Base-by-base conservation (phyloP, 2,329 filamentous ascomycete species). In the Aspergillus calidoustus region DNA sequence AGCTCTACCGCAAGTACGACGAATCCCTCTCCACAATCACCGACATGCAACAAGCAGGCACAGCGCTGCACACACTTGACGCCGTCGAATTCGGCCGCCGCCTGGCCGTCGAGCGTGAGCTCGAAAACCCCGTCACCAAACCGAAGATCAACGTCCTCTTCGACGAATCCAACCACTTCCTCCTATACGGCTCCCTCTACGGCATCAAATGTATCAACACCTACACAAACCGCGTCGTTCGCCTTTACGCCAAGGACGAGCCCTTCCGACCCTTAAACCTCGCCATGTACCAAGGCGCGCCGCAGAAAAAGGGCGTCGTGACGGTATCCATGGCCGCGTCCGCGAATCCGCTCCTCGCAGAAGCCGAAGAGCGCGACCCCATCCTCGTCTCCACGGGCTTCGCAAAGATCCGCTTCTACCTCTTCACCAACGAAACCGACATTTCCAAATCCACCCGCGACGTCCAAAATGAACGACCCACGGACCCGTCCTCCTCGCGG, bases 301-400 rank as follows among this genome's bases (percentile, higher is more conserved):
- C 95, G 0, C 91, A 96, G 75, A 96, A 94, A 79, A 98, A 98
- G 77, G 91, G 91, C 13, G 81, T 98, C 17, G 91, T 95, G 3
- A 99, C 96, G 0, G 90, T 98, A 25, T 93, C 93, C 67, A 99
- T 99, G 95, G 96, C 95, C 1, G 95, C 96, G 0, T 96, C 92
- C 38, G 90, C 87, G 69, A 99, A 99, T 74, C 95, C 96, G 0
- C 84, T 99, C 1, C 85, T 99, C 2, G 91, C 95, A 72, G 93
- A 97, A 81, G 92, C 95, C 1, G 94, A 97, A 77, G 87, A 88
- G 22, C 86, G 93, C 64, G 95, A 99, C 74, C 93, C 96, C 0
- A 94, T 98, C 72, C 82, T 99, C 7, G 86, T 96, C 49, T 85
- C 87, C 9, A 98, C 95, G 0, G 94, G 89, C 0, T 89, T 91